Base-by-base conservation (phyloP, 1,284 basidiomycete species). In the Trametes pubescens region DNA sequence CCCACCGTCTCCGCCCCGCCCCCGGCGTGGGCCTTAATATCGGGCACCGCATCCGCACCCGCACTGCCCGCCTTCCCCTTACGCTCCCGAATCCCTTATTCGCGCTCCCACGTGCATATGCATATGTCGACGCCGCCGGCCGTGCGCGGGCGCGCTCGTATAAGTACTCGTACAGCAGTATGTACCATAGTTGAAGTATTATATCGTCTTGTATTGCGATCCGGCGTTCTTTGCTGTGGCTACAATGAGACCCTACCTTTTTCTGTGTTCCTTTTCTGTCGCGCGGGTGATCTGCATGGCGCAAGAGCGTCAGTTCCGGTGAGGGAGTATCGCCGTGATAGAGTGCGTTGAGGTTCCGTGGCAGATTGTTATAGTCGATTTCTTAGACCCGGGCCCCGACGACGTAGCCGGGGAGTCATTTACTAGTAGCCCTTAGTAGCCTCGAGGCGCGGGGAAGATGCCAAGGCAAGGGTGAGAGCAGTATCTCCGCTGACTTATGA, bases 111-210 rank as follows among this genome's bases (percentile, higher is more conserved):
- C 10, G 7, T 24, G 10, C 43, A 18, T 24, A 21, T 37, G 22
- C 51, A 18, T 53, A 37, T 53, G 51, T 24, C 34, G 34, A 47
- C 43, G 48, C 46, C 44, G 52, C 34, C 29, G n/a, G 26, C 58
- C 63, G 52, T 55, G 55, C 61, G 16, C 49, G 29, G 16, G 32
- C 49, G 16, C 9, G 4, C 44, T 46, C 44, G 29, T 32, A 32
- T 32, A 54, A 44, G 40, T 65, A 61, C 61, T 61, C 53, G 61
- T 68, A 68, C 52, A 52, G 56, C 62, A 61, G 58, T 51, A 22
- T 68, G 67, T 68, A 68, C 53, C 55, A 64, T 66, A 68, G 53
- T 65, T 32, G 47, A 64, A 64, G 64, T 68, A 68, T 62, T 64
- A 22, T 66, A 62, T 40, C 22, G 29, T 53, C 57, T 52, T 66